Conservation (phyloP, 2,329 filamentous ascomycete species). For the Epichloe gansuensis region DNA sequence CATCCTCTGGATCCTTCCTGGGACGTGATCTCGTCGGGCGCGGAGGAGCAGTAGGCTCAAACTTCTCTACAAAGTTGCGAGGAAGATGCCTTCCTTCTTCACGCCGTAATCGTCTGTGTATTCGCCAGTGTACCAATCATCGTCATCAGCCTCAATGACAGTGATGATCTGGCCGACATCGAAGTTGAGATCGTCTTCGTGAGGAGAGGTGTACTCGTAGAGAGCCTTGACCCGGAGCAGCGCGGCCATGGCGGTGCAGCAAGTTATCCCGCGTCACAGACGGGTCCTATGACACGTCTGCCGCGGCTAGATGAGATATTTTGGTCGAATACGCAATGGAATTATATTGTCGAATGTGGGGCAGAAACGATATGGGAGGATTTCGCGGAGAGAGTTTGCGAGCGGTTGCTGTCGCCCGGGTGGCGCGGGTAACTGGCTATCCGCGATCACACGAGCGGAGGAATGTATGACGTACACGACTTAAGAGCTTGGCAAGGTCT, state of each 20-base stretch:
- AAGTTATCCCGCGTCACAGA: constrained; percentile 4
- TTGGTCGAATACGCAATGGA: neutral
- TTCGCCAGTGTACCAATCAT: constrained; percentile 86
- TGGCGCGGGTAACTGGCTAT: too few species aligned
- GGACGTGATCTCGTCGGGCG: constrained; percentile 64
- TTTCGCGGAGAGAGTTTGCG: neutral
- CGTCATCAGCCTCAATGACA: constrained; percentile 84
- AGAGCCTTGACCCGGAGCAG: constrained; percentile 92
- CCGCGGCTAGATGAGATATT: constrained; percentile 5
- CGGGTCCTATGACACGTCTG: constrained; percentile 7
- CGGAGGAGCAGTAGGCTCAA: constrained; percentile 81
- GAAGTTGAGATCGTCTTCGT: constrained; percentile 93
- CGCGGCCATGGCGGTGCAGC: constrained; percentile 48
- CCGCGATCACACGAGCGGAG: too few species aligned
- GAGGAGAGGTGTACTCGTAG: constrained; percentile 84
- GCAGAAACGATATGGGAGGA: constrained; percentile 1
- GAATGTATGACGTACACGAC: too few species aligned
- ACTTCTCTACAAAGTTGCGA: constrained; percentile 93
- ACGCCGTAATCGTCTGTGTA: constrained; percentile 65
- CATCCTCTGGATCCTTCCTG: constrained; percentile 41
- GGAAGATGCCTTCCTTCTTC: constrained; percentile 79
- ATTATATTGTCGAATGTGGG: constrained; percentile 1
- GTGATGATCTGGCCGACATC: constrained; percentile 77
- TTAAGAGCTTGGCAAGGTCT: too few species aligned
- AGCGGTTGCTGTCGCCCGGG: too few species aligned